Evolutionary conservation across 305 asterid genomes (phyloP).

Genomic region (Striga hermonthica): DNA sequence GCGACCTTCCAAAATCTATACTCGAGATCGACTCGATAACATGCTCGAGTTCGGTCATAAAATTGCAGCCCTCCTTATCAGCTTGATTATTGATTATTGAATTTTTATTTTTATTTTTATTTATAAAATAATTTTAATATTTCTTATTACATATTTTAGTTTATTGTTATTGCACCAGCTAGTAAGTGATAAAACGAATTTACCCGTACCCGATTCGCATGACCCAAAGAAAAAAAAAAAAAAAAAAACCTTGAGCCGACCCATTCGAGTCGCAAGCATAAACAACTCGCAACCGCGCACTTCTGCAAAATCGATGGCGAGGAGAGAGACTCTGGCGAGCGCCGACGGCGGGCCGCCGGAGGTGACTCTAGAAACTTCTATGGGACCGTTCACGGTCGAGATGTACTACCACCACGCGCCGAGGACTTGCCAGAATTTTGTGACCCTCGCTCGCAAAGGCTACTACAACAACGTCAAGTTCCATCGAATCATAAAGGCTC

Average conservation of each 20-base stretch:
- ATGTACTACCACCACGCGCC: constrained; percentile 96
- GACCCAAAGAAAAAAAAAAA: neutral
- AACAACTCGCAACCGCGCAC: neutral
- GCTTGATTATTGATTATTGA: no score
- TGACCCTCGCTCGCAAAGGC: constrained; percentile 88
- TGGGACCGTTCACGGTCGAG: constrained; percentile 91
- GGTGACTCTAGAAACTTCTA: constrained; percentile 88
- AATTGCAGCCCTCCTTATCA: no score
- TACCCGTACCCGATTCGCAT: neutral
- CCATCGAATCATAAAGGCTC: constrained; percentile 89
- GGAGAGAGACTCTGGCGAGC: constrained; percentile 44
- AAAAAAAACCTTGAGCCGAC: neutral
- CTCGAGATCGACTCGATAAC: no score
- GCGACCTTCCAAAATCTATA: no score
- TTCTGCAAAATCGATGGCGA: constrained; percentile 33
- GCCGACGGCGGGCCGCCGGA: constrained; percentile 84
- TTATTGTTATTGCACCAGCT: no score
- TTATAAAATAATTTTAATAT: no score
- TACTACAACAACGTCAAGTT: constrained; percentile 85
- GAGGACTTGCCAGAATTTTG: constrained; percentile 82
- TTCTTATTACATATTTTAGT: no score
- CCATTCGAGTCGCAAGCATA: neutral
- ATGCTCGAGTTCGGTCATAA: no score
- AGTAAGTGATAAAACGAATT: no score
- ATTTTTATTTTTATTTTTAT: no score